Conservation (phyloP, 768 basidiomycete genomes). For the Calocybe indica region DNA sequence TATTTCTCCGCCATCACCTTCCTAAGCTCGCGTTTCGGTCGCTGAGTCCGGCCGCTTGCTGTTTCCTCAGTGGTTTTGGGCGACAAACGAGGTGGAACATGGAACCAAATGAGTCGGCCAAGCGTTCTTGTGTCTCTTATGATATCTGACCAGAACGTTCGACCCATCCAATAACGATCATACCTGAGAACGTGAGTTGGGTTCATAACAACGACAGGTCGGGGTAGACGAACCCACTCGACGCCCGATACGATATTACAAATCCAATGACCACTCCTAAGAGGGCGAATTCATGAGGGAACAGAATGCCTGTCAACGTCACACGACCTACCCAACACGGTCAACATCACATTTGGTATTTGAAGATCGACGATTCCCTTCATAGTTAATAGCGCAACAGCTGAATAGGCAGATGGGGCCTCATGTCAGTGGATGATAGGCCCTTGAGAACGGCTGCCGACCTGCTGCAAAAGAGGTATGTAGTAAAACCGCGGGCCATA, state of each 20-base stretch:
- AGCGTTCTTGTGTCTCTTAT: conserved; percentile 44
- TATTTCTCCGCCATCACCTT: conserved; percentile 58
- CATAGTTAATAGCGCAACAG: conserved; percentile 38
- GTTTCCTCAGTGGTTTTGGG: conserved; percentile 34
- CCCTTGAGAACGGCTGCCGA: conserved; percentile 11
- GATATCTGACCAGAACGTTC: conserved; percentile 51
- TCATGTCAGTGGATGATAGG: background rate
- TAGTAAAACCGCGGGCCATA: conserved; percentile 63
- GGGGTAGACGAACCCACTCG: conserved; percentile 40
- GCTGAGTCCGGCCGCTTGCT: conserved; percentile 19
- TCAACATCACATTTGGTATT: conserved; percentile 54
- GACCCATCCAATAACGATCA: conserved; percentile 59
- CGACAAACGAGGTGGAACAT: conserved; percentile 44
- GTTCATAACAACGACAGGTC: background rate
- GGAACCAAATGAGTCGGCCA: conserved; percentile 55
- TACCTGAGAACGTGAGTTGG: conserved; percentile 29
- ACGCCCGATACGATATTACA: conserved; percentile 61
- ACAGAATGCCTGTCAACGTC: background rate
- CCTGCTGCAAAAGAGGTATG: conserved; percentile 54
- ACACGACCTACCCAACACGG: conserved; percentile 43
- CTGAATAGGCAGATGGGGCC: conserved; percentile 16
- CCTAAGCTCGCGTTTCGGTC: conserved; percentile 34
- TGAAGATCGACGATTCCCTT: conserved; percentile 29
- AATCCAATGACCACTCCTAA: conserved; percentile 52
- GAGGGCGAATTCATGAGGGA: background rate